phyloP scores from a whole-genome alignment of 2,329 filamentous ascomycete species.

The Zasmidium citrigriseum region DNA sequence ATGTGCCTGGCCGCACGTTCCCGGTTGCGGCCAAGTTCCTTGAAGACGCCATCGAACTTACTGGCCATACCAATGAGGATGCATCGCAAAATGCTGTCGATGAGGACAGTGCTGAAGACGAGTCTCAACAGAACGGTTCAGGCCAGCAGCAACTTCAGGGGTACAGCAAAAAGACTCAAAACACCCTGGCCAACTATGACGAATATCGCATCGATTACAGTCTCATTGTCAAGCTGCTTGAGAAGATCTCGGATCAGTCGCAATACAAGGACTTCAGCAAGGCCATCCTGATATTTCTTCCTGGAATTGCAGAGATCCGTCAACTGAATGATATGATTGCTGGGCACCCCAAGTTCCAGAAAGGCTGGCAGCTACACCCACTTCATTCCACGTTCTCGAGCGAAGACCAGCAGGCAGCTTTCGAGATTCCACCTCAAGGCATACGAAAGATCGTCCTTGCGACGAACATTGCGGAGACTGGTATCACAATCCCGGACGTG shows the following conservation, averaged over 20 bases:
- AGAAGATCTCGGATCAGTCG: conserved; percentile 70
- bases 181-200: conserved; percentile 74
- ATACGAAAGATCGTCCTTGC: conserved; percentile 91
- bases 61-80: conserved; percentile 68
- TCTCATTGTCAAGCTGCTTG: conserved; percentile 76
- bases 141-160: conserved; percentile 66
- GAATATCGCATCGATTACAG: conserved; percentile 92
- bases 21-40: conserved; percentile 85
- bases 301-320: conserved; percentile 77
- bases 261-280: conserved; percentile 74
- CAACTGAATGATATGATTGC: conserved; percentile 78
- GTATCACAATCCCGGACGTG: conserved; percentile 97
- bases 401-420: conserved; percentile 93
- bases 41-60: conserved; percentile 89
- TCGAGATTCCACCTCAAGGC: conserved; percentile 78
- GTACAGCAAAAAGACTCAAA: conserved; percentile 76
- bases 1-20: conserved; percentile 90
- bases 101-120: conserved; percentile 46
- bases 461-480: conserved; percentile 97
- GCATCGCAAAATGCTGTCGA: conserved; percentile 53
- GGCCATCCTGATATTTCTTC: conserved; percentile 91
- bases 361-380: conserved; percentile 81
- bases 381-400: conserved; percentile 94
- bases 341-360: conserved; percentile 72
- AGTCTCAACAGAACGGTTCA: conserved; percentile 42